phyloP scores from a whole-genome alignment of 306 rosid species.

The Glycine latifolia region DNA sequence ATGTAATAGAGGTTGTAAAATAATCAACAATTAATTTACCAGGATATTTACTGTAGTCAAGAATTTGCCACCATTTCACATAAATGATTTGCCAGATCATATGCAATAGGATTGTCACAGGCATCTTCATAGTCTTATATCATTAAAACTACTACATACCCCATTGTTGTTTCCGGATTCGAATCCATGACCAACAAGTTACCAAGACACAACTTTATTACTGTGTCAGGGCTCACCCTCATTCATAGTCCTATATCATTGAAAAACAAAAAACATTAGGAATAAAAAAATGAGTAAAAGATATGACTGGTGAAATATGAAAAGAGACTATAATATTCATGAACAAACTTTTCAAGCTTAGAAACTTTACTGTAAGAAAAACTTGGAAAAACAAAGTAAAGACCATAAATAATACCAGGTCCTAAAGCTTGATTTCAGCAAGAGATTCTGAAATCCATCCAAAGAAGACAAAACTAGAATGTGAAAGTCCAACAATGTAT shows the following conservation, averaged over 20 bases:
- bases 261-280: neutral
- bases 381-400: no score
- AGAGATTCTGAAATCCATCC: neutral
- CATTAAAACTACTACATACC: no score
- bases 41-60: slow-evolving; percentile 86
- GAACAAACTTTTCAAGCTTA: neutral
- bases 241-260: slow-evolving; percentile 79
- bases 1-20: slow-evolving; percentile 46
- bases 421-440: neutral
- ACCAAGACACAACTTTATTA: no score
- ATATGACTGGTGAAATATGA: neutral
- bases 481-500: neutral
- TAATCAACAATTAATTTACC: no score
- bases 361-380: no score
- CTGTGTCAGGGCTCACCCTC: no score
- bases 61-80: slow-evolving; percentile 91
- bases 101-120: slow-evolving; percentile 84
- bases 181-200: no score
- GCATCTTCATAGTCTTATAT: slow-evolving; percentile 88
- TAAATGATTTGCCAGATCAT: slow-evolving; percentile 93
- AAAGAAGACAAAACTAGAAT: neutral
- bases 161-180: no score
- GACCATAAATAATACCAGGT: no score
- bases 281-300: slow-evolving; percentile 9
- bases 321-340: neutral